Evolutionary conservation across 2,329 filamentous ascomycete genomes (phyloP).

Genomic region (Calycina herbarum): DNA sequence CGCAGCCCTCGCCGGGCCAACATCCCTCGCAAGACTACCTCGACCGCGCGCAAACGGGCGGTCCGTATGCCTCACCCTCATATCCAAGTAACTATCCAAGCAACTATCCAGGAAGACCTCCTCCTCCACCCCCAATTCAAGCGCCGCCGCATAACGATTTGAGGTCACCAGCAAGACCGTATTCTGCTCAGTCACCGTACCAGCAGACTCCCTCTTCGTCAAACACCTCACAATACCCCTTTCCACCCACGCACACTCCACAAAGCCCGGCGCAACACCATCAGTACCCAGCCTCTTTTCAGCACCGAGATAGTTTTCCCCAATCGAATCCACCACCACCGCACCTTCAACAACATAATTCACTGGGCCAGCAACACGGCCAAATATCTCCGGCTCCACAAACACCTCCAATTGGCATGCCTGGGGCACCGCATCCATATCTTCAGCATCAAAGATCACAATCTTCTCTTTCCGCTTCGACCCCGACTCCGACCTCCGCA

Average conservation of each 20-base stretch:
- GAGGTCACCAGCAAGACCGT: conserved; percentile 44
- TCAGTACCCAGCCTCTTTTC: conserved; percentile 33
- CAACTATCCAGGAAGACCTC: conserved; percentile 35
- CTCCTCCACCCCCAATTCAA: conserved; percentile 45
- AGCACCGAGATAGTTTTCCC: conserved; percentile 35
- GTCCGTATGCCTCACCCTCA: conserved; percentile 35
- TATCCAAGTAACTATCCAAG: conserved; percentile 36
- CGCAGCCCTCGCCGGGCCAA: conserved; percentile 35
- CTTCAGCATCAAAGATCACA: conserved; percentile 51
- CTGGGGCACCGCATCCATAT: conserved; percentile 36
- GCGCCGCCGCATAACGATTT: conserved; percentile 41
- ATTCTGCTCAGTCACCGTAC: conserved; percentile 39
- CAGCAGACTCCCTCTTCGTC: conserved; percentile 36
- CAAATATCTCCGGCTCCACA: conserved; percentile 37
- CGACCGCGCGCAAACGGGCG: conserved; percentile 28
- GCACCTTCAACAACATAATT: conserved; percentile 34
- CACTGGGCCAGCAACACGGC: conserved; percentile 20
- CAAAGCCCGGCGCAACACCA: conserved; percentile 38
- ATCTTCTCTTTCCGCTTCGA: conserved; percentile 59
- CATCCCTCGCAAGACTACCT: conserved; percentile 37
- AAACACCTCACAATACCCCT: conserved; percentile 35
- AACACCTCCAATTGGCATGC: conserved; percentile 38
- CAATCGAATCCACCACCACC: conserved; percentile 29
- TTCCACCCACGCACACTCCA: conserved; percentile 35
- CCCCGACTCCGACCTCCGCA: conserved; percentile 64